phyloP scores from a whole-genome alignment of 106 monocot species.

The Allium sativum region DNA sequence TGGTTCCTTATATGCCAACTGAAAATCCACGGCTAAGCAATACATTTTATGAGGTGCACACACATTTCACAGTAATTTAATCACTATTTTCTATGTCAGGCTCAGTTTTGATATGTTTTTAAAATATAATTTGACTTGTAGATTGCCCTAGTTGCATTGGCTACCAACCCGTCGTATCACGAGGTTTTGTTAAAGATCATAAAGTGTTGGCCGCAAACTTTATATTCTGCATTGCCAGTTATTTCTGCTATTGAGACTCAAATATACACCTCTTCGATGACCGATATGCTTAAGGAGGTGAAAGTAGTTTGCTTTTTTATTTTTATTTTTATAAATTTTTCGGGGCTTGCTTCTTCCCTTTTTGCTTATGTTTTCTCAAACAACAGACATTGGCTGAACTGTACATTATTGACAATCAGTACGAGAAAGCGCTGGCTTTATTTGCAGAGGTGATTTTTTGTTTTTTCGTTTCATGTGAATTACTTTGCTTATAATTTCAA shows the following conservation, averaged over 20 bases:
- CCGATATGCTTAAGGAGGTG: constrained; percentile 87
- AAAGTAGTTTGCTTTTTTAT: constrained; percentile 3
- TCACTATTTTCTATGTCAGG: neutral
- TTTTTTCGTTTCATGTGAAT: neutral
- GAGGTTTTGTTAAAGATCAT: constrained; percentile 75
- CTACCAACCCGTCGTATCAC: constrained; percentile 80
- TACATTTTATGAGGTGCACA: constrained; percentile 85
- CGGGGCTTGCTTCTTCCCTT: neutral
- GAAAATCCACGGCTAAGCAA: constrained; percentile 81
- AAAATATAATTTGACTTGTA: constrained; percentile 23
- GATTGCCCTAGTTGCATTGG: constrained; percentile 90
- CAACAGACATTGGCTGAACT: constrained; percentile 83
- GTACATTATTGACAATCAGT: constrained; percentile 70
- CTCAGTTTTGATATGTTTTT: neutral
- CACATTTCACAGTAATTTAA: neutral
- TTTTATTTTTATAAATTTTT: too few relatives aligned
- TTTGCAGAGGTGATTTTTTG: constrained; percentile 91
- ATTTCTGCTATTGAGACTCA: constrained; percentile 96
- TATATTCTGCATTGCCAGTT: constrained; percentile 80
- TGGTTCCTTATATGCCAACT: constrained; percentile 92
- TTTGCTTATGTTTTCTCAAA: neutral
- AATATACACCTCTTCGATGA: constrained; percentile 62
- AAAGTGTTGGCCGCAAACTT: constrained; percentile 63
- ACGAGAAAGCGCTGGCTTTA: constrained; percentile 72
- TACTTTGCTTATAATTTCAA: too few relatives aligned